Evolutionary conservation across 495 filamentous ascomycete species (phyloP).

Genomic region (Parathielavia appendiculata): DNA sequence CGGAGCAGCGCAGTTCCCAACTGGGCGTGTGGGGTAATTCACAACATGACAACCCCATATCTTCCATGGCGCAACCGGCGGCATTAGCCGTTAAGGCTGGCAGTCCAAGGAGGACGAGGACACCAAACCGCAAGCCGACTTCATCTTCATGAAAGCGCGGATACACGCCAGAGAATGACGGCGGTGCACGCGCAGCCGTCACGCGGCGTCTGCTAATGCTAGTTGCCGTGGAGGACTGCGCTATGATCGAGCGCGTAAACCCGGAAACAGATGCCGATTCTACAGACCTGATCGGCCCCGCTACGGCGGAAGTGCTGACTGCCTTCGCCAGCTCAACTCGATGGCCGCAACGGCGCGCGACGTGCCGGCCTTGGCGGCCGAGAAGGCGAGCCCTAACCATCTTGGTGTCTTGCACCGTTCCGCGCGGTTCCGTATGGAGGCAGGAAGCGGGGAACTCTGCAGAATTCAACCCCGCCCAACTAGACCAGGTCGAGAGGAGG

Average conservation of each 20-base stretch:
- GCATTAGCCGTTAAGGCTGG: neutral
- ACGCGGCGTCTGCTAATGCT: neutral
- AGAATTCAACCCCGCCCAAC: no score
- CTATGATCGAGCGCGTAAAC: neutral
- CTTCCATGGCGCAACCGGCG: neutral
- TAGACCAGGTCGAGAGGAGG: no score
- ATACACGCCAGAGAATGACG: neutral
- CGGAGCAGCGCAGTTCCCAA: no score
- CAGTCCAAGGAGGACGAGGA: neutral
- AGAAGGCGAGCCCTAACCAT: neutral
- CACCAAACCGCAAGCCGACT: neutral
- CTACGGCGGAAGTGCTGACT: neutral
- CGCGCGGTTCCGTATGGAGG: no score
- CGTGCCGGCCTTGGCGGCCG: slow-evolving; percentile 2
- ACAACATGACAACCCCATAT: neutral
- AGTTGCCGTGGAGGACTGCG: neutral
- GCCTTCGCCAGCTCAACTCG: slow-evolving; percentile 3
- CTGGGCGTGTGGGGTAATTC: neutral
- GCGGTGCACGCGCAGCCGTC: neutral
- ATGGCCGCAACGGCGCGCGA: slow-evolving; percentile 3
- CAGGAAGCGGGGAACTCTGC: no score
- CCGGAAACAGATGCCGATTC: neutral
- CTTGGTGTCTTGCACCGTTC: no score
- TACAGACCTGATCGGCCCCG: slow-evolving; percentile 1
- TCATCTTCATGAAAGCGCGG: neutral